Percentiles rank a stretch among this genome's conserved stretches.
Conservation (phyloP, 2,329 filamentous ascomycete species). For the Cryoendolithus antarcticus region DNA sequence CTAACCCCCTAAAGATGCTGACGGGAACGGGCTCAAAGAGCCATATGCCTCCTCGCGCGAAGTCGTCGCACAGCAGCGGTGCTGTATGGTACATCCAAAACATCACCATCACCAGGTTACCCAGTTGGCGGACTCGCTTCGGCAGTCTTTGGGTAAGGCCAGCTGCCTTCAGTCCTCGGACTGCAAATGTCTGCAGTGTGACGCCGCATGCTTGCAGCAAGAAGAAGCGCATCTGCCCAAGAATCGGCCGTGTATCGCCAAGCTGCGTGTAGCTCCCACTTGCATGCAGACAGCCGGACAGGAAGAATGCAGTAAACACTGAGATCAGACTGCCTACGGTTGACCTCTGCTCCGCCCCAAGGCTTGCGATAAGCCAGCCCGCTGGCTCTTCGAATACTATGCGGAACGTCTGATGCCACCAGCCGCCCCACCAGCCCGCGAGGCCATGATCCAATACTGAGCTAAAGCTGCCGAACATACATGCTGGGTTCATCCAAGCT, state of each 20-base stretch:
- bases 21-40: slow-evolving; percentile 70
- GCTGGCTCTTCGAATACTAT: slow-evolving; percentile 54
- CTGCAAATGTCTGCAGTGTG: slow-evolving; percentile 40
- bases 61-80: slow-evolving; percentile 58
- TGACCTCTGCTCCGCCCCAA: slow-evolving; percentile 22
- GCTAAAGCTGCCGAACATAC: slow-evolving; percentile 41
- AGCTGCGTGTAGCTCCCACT: slow-evolving; percentile 56
- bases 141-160: slow-evolving; percentile 31
- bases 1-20: slow-evolving; percentile 55
- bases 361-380: slow-evolving; percentile 29
- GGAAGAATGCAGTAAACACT: slow-evolving; percentile 46
- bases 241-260: slow-evolving; percentile 44
- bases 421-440: slow-evolving; percentile 68
- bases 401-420: slow-evolving; percentile 88
- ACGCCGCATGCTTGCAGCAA: slow-evolving; percentile 56
- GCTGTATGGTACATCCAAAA: slow-evolving; percentile 59
- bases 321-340: slow-evolving; percentile 28
- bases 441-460: slow-evolving; percentile 57
- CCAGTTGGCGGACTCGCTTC: slow-evolving; percentile 32
- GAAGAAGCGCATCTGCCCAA: slow-evolving; percentile 55
- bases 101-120: slow-evolving; percentile 51
- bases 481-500: slow-evolving; percentile 46
- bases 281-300: slow-evolving; percentile 59
- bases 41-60: slow-evolving; percentile 63
- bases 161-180: slow-evolving; percentile 21